phyloP scores from a whole-genome alignment of 116 monocot species.

The Papilionanthe hybrid region DNA sequence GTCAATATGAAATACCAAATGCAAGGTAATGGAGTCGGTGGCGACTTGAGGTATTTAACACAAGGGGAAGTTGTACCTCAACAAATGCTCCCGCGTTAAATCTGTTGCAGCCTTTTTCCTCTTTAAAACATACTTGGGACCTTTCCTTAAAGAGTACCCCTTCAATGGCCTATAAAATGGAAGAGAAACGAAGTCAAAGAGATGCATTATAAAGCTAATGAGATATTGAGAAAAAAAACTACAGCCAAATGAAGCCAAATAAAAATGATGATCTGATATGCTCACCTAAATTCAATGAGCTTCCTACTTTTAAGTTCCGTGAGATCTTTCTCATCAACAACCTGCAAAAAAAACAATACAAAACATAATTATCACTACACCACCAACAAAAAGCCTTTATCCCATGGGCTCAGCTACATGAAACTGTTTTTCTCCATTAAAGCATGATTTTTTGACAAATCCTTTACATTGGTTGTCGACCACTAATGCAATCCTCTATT shows the following conservation, averaged over 20 bases:
- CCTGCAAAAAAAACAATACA: constrained; percentile 22
- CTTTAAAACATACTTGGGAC: constrained; percentile 45
- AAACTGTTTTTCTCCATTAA: too few species aligned
- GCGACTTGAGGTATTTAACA: neutral
- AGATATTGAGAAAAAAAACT: neutral
- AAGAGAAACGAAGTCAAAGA: neutral
- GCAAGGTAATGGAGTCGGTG: neutral
- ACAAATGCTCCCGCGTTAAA: constrained; percentile 57
- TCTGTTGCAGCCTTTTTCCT: constrained; percentile 59
- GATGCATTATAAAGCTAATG: neutral
- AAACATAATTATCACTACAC: neutral
- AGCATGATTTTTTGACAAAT: too few species aligned
- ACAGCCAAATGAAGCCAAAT: neutral
- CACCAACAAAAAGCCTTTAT: too few species aligned
- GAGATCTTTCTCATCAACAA: constrained; percentile 32
- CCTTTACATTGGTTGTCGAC: too few species aligned
- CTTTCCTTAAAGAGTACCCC: constrained; percentile 52
- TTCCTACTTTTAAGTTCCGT: constrained; percentile 52
- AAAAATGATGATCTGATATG: neutral
- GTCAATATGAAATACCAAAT: constrained; percentile 1
- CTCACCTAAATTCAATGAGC: constrained; percentile 53
- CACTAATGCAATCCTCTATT: too few species aligned
- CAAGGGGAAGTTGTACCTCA: constrained; percentile 26
- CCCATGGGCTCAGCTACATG: too few species aligned
- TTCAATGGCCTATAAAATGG: constrained; percentile 40